Conservation (phyloP, 805 yeast species). For the Yamadazyma takamatsuzukensis region DNA sequence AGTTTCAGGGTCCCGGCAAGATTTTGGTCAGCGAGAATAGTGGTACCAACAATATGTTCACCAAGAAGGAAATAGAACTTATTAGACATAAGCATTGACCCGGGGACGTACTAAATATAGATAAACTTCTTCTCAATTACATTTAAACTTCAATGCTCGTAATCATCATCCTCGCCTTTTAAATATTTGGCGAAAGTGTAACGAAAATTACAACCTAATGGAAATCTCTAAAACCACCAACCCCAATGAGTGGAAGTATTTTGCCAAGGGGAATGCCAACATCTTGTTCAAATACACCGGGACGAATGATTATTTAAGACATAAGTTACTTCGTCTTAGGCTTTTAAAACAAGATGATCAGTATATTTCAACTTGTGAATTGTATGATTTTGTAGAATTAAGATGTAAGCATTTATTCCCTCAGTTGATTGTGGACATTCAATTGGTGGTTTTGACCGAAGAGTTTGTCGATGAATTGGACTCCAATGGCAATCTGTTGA, state of each 20-base stretch:
- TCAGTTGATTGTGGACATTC: slow-evolving; percentile 27
- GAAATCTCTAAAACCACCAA: slow-evolving; percentile 32
- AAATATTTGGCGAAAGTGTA: background rate
- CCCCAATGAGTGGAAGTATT: slow-evolving; percentile 42
- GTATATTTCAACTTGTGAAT: slow-evolving; percentile 36
- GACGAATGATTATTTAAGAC: slow-evolving; percentile 22
- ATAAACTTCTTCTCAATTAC: too few species aligned
- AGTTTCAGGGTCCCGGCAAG: slow-evolving; percentile 25
- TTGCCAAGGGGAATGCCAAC: slow-evolving; percentile 49
- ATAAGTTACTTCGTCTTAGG: slow-evolving; percentile 37
- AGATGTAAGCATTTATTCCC: slow-evolving; percentile 29
- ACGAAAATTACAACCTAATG: slow-evolving; percentile 19
- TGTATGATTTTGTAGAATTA: slow-evolving; percentile 37
- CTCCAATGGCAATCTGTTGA: slow-evolving; percentile 22
- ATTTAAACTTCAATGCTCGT: too few species aligned
- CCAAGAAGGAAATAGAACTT: slow-evolving; percentile 9
- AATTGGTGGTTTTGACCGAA: slow-evolving; percentile 26
- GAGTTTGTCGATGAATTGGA: slow-evolving; percentile 28
- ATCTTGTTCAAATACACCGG: slow-evolving; percentile 43
- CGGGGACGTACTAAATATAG: too few species aligned
- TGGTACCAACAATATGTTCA: slow-evolving; percentile 4
- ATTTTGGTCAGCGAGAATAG: slow-evolving; percentile 20
- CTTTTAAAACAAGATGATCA: slow-evolving; percentile 31
- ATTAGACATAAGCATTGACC: too few species aligned
- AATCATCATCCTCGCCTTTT: too few species aligned